Percentiles rank a stretch among this genome's conserved stretches.
phyloP scores from a whole-genome alignment of 495 filamentous ascomycete species.

The Bombardia bombarda region DNA sequence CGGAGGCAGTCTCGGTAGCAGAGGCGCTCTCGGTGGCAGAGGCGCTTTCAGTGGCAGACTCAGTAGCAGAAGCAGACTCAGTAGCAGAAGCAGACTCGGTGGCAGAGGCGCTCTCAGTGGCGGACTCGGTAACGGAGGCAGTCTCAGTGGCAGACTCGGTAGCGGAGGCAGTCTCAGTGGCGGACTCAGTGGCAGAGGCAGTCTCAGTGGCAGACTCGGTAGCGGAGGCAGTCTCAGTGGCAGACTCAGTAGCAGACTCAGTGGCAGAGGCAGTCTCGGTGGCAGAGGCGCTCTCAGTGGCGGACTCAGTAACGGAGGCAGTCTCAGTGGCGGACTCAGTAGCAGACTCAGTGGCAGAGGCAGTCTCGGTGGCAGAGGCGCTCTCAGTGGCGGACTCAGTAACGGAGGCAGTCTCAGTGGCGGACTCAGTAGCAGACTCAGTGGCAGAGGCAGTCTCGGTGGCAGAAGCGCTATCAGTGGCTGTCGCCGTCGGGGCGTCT shows the following conservation, averaged over 20 bases:
- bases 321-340: no score
- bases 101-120: neutral
- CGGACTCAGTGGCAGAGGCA: no score
- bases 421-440: no score
- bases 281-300: no score
- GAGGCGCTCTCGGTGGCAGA: constrained; percentile 1
- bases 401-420: no score
- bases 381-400: no score
- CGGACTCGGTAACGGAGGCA: neutral
- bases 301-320: no score
- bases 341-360: no score
- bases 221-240: constrained; percentile 5
- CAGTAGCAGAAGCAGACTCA: neutral
- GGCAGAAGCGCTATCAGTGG: neutral
- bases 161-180: neutral
- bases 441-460: constrained; percentile 7
- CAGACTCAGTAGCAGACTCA: neutral
- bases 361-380: no score
- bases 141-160: constrained; percentile 1
- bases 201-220: no score
- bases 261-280: no score
- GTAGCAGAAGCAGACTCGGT: neutral
- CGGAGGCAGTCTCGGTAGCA: constrained; percentile 3
- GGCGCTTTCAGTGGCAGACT: neutral
- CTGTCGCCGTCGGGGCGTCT: constrained; percentile 4